phyloP scores from a whole-genome alignment of 2,329 filamentous ascomycete species.

The Fusarium secorum region DNA sequence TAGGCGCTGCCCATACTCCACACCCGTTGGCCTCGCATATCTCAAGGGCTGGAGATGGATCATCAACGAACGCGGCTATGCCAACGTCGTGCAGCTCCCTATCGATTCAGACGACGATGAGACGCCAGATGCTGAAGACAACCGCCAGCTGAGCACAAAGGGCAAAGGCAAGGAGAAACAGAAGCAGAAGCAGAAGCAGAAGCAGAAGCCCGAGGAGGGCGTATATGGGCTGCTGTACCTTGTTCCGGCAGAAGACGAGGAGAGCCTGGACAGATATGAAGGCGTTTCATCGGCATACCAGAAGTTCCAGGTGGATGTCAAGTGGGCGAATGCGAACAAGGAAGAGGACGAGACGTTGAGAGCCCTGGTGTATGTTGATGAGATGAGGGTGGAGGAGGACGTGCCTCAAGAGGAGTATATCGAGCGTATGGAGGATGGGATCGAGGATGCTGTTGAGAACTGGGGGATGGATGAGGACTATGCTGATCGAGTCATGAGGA shows the following conservation, averaged over 20 bases:
- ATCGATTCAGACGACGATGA: constrained; percentile 17
- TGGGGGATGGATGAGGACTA: constrained; percentile 64
- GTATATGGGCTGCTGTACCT: constrained; percentile 67
- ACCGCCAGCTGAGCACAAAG: neutral
- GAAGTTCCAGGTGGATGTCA: constrained; percentile 54
- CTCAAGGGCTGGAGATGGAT: constrained; percentile 68
- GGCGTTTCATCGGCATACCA: constrained; percentile 70
- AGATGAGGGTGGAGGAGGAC: constrained; percentile 48
- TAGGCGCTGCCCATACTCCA: constrained; percentile 65
- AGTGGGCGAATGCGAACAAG: constrained; percentile 39
- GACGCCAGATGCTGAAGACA: neutral
- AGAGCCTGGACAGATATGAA: constrained; percentile 63
- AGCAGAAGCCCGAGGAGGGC: constrained; percentile 43
- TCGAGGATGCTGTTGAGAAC: constrained; percentile 62
- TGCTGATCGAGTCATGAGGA: constrained; percentile 62
- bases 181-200: neutral
- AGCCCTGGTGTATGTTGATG: constrained; percentile 69
- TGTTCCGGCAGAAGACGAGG: constrained; percentile 60
- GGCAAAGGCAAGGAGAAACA: constrained; percentile 6
- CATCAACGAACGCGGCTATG: constrained; percentile 72
- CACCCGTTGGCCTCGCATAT: constrained; percentile 64
- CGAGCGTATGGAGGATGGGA: constrained; percentile 68
- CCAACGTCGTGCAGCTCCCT: constrained; percentile 65
- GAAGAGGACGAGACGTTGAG: constrained; percentile 37
- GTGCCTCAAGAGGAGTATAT: constrained; percentile 65